Evolutionary conservation across 768 basidiomycete species (phyloP).

Genomic region (Sporobolomyces roseus): DNA sequence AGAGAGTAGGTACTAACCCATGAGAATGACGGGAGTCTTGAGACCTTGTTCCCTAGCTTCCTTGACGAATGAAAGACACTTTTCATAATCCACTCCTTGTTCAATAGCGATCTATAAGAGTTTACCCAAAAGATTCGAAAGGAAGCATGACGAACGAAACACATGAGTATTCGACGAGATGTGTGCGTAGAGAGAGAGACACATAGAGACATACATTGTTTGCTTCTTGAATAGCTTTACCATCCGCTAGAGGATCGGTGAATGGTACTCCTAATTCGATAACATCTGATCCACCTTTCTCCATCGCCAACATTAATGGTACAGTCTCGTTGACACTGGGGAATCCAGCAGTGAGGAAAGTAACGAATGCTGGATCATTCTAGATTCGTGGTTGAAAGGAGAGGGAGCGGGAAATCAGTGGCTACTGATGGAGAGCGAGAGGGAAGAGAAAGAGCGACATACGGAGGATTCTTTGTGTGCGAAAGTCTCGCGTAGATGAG

Average conservation of each 20-base stretch:
- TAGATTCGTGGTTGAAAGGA: background rate
- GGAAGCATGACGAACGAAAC: too few relatives aligned
- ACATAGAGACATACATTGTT: conserved; percentile 78
- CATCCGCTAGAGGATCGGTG: conserved; percentile 95
- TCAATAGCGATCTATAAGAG: conserved; percentile 69
- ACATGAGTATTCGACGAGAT: background rate
- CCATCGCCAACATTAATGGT: conserved; percentile 82
- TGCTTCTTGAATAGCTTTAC: conserved; percentile 83
- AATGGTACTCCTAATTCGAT: conserved; percentile 95
- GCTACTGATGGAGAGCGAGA: background rate
- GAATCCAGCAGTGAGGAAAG: conserved; percentile 93
- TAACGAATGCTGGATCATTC: conserved; percentile 49
- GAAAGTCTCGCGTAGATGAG: conserved; percentile 32
- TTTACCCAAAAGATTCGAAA: too few relatives aligned
- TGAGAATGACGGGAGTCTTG: conserved; percentile 79
- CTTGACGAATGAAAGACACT: conserved; percentile 67
- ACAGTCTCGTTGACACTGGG: conserved; percentile 75
- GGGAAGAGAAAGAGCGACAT: background rate
- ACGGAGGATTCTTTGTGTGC: conserved; percentile 20
- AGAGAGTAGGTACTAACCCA: too few relatives aligned
- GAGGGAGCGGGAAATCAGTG: background rate
- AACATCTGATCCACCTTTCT: conserved; percentile 86
- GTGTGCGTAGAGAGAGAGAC: too few relatives aligned
- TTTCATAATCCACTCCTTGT: conserved; percentile 71
- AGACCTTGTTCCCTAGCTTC: conserved; percentile 79